Conservation (phyloP, 2,329 filamentous ascomycete genomes). For the Achaetomium macrosporum region DNA sequence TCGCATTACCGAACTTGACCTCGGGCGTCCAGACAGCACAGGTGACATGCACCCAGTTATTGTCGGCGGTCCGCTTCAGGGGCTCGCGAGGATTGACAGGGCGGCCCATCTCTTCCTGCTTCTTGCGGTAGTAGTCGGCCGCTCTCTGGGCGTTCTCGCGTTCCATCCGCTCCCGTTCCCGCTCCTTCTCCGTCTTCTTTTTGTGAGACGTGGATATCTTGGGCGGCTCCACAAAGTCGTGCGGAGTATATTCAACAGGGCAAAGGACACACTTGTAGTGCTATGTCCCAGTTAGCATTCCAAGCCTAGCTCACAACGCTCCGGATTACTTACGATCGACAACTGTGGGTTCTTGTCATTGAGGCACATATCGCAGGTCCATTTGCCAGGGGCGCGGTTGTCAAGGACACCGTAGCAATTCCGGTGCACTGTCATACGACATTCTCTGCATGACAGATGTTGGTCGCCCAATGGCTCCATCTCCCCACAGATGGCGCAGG, state of each 20-base stretch:
- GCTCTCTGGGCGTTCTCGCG: constrained; percentile 75
- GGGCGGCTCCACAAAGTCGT: constrained; percentile 77
- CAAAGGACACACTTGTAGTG: constrained; percentile 92
- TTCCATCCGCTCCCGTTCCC: constrained; percentile 80
- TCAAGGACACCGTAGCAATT: constrained; percentile 83
- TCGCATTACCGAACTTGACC: constrained; percentile 83
- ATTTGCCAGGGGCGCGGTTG: constrained; percentile 67
- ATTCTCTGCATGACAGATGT: constrained; percentile 76
- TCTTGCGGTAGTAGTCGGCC: constrained; percentile 74
- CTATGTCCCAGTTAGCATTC: constrained; percentile 34
- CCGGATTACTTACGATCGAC: constrained; percentile 64
- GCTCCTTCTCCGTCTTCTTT: constrained; percentile 82
- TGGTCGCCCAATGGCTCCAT: constrained; percentile 66
- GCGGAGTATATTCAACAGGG: constrained; percentile 72
- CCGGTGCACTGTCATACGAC: constrained; percentile 84
- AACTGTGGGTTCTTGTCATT: constrained; percentile 91
- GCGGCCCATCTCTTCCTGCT: constrained; percentile 77
- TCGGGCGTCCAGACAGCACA: constrained; percentile 91
- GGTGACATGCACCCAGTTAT: constrained; percentile 96
- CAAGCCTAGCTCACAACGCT: neutral
- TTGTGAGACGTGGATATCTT: constrained; percentile 65
- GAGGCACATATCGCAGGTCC: constrained; percentile 91
- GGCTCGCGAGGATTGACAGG: constrained; percentile 82
- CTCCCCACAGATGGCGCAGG: constrained; percentile 78
- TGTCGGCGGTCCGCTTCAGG: constrained; percentile 87